Conservation (phyloP, 495 filamentous ascomycete species). For the Lentithecium fluviatile region DNA sequence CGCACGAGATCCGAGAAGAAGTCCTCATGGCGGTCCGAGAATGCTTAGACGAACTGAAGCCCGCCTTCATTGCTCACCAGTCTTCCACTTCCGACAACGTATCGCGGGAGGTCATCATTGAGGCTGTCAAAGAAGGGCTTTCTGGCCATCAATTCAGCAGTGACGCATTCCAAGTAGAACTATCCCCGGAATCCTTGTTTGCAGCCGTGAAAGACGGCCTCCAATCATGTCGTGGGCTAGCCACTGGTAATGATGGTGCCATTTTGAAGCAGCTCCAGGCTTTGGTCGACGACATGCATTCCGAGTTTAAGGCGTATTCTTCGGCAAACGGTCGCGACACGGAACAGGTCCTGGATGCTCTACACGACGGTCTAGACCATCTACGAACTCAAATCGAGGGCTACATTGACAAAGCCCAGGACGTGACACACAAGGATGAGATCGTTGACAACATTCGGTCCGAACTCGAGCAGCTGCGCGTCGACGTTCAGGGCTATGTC, state of each 20-base stretch:
- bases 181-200: conserved; percentile 63
- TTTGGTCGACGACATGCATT: conserved; percentile 69
- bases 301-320: conserved; percentile 70
- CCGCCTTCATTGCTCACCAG: conserved; percentile 51
- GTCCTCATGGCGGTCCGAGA: conserved; percentile 73
- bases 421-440: conserved; percentile 69
- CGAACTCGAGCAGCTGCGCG: conserved; percentile 69
- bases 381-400: conserved; percentile 76
- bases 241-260: conserved; percentile 58
- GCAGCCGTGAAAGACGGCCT: conserved; percentile 64
- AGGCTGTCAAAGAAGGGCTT: conserved; percentile 59
- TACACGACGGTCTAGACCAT: conserved; percentile 79
- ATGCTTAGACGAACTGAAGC: conserved; percentile 72
- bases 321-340: conserved; percentile 72
- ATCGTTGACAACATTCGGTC: conserved; percentile 71
- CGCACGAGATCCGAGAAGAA: conserved; percentile 71
- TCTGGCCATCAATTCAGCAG: conserved; percentile 45
- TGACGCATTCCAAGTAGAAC: conserved; percentile 55
- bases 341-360: conserved; percentile 77
- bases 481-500: conserved; percentile 66
- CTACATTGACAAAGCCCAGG: conserved; percentile 69
- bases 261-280: conserved; percentile 72
- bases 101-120: conserved; percentile 55
- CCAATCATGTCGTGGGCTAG: conserved; percentile 51
- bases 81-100: conserved; percentile 41